These are phyloP conservation scores for Melaleuca alternifolia DNA, from an alignment of 345 rosid genomes.

Conservation along the genomic window DNA sequence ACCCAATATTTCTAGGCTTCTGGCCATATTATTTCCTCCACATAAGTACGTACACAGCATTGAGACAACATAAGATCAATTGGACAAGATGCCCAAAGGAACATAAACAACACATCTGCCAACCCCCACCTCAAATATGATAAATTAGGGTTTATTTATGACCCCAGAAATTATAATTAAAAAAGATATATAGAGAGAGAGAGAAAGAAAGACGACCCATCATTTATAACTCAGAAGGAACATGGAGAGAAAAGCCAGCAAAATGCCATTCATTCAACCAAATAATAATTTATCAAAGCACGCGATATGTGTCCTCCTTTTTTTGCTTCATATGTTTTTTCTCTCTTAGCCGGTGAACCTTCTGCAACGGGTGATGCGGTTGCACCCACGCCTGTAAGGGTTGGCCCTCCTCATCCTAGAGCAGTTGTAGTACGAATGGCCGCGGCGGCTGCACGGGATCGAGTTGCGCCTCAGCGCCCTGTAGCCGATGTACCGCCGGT, in stretches of 20 bases:
- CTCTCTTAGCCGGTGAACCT: neutral
- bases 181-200: neutral
- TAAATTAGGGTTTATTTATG: neutral
- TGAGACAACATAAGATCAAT: neutral
- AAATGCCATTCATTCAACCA: neutral
- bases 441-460: conserved; percentile 5
- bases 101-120: neutral
- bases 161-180: neutral
- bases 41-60: neutral
- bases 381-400: conserved; percentile 9
- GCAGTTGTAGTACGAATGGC: conserved; percentile 9
- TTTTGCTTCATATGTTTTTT: neutral
- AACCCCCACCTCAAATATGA: neutral
- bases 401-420: neutral
- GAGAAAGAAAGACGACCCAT: neutral
- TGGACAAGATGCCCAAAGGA: neutral
- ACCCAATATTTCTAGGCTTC: neutral
- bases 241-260: neutral
- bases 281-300: neutral
- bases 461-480: neutral
- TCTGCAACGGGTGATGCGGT: conserved; percentile 1
- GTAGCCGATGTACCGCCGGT: conserved; percentile 1
- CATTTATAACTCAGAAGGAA: neutral
- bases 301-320: neutral
- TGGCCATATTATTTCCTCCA: neutral